These are phyloP conservation scores for Hemisphaericaspora xylanilytica DNA, from an alignment of 1,139 yeast species.

Conservation along the genomic window DNA sequence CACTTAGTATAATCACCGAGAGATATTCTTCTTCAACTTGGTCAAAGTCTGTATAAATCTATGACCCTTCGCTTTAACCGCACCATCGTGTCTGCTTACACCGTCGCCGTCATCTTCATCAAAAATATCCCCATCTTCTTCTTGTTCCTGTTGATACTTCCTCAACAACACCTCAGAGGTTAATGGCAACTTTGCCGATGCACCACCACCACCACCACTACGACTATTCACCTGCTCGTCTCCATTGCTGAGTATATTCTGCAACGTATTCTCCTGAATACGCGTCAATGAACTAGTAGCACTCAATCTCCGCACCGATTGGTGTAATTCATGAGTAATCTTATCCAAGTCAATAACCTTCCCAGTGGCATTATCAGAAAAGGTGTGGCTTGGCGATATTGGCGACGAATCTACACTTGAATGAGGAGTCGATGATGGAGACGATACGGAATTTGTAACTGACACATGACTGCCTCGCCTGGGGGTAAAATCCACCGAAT, in stretches of 20 bases:
- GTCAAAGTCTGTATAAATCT: background rate
- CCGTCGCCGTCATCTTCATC: background rate
- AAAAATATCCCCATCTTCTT: background rate
- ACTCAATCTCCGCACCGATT: slow-evolving; percentile 12
- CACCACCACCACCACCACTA: too few species aligned
- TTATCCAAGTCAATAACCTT: slow-evolving; percentile 20
- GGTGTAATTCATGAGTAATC: slow-evolving; percentile 15
- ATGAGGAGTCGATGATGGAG: background rate
- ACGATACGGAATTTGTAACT: background rate
- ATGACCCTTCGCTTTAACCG: background rate
- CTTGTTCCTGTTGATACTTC: slow-evolving; percentile 4
- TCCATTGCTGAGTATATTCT: background rate
- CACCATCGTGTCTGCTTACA: background rate
- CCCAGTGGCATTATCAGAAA: background rate
- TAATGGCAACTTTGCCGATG: slow-evolving; percentile 8
- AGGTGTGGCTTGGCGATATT: slow-evolving; percentile 2
- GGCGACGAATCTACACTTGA: slow-evolving; percentile 17
- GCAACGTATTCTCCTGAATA: background rate
- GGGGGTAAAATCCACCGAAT: slow-evolving; percentile 1
- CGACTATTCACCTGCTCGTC: background rate
- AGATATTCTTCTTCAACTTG: slow-evolving; percentile 6
- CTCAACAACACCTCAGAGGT: slow-evolving; percentile 11
- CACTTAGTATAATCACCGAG: slow-evolving; percentile 1
- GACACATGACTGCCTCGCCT: background rate
- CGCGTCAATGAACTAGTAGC: slow-evolving; percentile 1